Base-by-base conservation (phyloP, 306 rosid genomes). In the Prunus mongolica region DNA sequence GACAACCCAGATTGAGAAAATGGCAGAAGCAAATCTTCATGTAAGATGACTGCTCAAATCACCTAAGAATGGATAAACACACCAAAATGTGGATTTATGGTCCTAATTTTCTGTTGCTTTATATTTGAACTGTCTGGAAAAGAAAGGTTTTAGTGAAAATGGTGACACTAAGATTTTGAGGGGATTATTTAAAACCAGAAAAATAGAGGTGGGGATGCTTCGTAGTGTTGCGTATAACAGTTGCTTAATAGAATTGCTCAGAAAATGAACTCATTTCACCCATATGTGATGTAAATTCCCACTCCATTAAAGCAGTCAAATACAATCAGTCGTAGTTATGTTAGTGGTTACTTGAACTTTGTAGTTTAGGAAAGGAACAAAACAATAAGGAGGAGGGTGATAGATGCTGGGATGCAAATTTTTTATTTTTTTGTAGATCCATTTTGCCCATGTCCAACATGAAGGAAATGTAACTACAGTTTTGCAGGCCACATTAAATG, bases 1-100 rank as follows among this genome's bases (percentile, higher is more conserved):
- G 92, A 88, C 97, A 65, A 82, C 89, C 79, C 97, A 95, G 80
- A 81, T 95, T 76, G 97, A 89, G 82, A 92, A 87, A 88, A 87
- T 95, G 90, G 80, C 93, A 8, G 97, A 92, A 87, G 96, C 97
- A 90, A 86, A 92, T 83, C 87, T 89, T 83, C 82, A 91, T 82
- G 99, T 95, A 82, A 91, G 98, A 57, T 82, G 34, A 32, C 67
- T 62, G 69, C 75, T 74, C 54, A 75, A 80, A 71, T 75, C 66
- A 16, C 49, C 38, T 38, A 61, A 44, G 81, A 77, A 87, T 65
- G 79, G 50, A 64, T 41, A 6, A 81, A 72, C 63, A 20, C 71
- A 55, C 20, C 76, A 56, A 65, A 52, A 71, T 78, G 73, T 73
- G 71, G 71, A 47, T 45, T 52, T 65, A 45, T 72, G 71, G 65